Conservation (phyloP, 768 basidiomycete genomes). For the Neoboletus magnificus region DNA sequence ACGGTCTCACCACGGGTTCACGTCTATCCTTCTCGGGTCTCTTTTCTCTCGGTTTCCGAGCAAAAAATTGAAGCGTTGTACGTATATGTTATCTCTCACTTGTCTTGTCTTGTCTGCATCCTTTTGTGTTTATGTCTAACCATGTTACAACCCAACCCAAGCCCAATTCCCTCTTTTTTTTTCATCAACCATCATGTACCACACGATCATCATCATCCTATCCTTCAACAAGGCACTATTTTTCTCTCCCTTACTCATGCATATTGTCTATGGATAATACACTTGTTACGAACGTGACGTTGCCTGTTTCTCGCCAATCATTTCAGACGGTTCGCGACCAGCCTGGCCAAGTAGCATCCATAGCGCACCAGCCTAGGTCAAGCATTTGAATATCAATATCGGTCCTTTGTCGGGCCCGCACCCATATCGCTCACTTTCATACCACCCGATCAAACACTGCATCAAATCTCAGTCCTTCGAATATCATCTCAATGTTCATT, state of each 20-base stretch:
- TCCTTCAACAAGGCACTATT: not conserved
- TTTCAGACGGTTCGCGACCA: not conserved
- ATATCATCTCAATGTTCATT: slow-evolving; percentile 3
- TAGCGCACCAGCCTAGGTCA: no score
- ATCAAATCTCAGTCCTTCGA: not conserved
- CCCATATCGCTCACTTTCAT: not conserved
- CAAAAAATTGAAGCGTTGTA: not conserved
- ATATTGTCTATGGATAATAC: not conserved
- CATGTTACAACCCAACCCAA: not conserved
- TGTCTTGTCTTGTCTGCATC: not conserved
- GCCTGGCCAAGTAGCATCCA: not conserved
- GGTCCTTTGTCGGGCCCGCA: not conserved
- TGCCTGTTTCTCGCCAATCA: not conserved
- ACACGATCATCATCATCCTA: not conserved
- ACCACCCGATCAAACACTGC: not conserved
- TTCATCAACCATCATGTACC: not conserved
- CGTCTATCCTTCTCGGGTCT: not conserved
- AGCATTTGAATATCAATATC: no score
- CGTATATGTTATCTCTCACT: not conserved
- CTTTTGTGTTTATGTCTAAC: not conserved
- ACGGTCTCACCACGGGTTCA: not conserved
- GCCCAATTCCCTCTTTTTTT: no score
- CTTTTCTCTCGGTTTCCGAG: not conserved
- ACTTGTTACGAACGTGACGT: not conserved
- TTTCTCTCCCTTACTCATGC: not conserved